Percentiles rank a stretch among this genome's conserved stretches.
Conservation (phyloP, 306 rosid species). For the Acacia confusa region DNA sequence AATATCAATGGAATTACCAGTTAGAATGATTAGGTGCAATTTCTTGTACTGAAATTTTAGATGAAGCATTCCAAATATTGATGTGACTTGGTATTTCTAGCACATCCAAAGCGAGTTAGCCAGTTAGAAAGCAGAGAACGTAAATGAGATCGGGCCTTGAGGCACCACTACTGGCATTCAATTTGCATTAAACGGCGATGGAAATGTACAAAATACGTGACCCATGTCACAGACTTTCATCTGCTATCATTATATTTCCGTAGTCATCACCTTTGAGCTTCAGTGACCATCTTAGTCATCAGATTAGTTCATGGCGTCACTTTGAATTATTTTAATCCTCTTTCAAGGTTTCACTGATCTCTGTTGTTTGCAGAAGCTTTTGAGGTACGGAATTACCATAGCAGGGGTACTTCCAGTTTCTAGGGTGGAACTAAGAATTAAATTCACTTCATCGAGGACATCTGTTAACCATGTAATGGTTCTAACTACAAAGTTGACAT, state of each 20-base stretch:
- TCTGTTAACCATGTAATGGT: background rate
- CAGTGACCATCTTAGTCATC: background rate
- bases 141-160: slow-evolving; percentile 23
- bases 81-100: slow-evolving; percentile 31
- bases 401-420: background rate
- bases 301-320: background rate
- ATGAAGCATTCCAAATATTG: slow-evolving; percentile 35
- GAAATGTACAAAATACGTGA: slow-evolving; percentile 14
- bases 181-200: slow-evolving; percentile 29
- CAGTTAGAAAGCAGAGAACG: slow-evolving; percentile 24
- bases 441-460: background rate
- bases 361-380: slow-evolving; percentile 10
- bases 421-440: background rate
- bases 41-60: background rate
- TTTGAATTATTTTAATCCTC: background rate
- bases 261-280: background rate
- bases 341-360: background rate
- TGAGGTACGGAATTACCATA: background rate
- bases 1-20: background rate
- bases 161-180: slow-evolving; percentile 11
- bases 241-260: background rate
- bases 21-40: background rate
- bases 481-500: background rate
- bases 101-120: slow-evolving; percentile 24
- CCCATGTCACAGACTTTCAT: slow-evolving; percentile 9